Evolutionary conservation across 805 yeast species (phyloP), one percentile per base, ranked within the genome.

Genomic region (Candida sonorensis): DNA sequence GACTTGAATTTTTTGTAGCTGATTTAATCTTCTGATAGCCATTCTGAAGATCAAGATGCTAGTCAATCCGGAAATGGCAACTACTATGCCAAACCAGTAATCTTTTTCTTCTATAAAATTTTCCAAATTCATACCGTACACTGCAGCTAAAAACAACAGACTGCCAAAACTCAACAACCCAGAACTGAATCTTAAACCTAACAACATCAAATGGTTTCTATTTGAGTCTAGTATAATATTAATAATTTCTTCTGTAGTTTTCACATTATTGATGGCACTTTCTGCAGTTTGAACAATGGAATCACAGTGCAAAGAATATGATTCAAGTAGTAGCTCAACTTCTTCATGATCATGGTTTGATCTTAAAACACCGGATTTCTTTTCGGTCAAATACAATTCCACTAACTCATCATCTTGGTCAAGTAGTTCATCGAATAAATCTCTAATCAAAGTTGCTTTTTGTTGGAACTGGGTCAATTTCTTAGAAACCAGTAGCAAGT

Each of bases 111-210:
- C 99, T 15, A 92, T 78, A 51, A 83, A 87, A 58, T 90, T 92
- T 50, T 82, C 85, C 54, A 92, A 63, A 57, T 92, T 92, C 98
- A 92, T 92, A 22, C 99, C 99, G 56, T 88, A 92, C 9, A 86
- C 62, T 0, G 96, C 81, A 2, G 95, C 92, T 11, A 85, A 53
- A 43, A 83, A 84, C 28, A 94, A 62, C 1, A 92, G 81, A 11
- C 79, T 72, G 2, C 94, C 94, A 48, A 88, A 63, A 4, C 95
- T 80, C 22, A 92, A 61, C 35, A 94, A 67, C 0, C 94, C 92
- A 17, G 86, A 77, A 31, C 92, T 79, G 53, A 86, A 85, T 45
- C 81, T 70, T 35, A 92, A 64, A 3, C 95, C 94, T 24, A 92
- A 63, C 18, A 87, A 55, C 96, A 92, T 87, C 38, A 92, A 66